Evolutionary conservation across 2,329 filamentous ascomycete genomes (phyloP).

Genomic region (Exserohilum rostratum): DNA sequence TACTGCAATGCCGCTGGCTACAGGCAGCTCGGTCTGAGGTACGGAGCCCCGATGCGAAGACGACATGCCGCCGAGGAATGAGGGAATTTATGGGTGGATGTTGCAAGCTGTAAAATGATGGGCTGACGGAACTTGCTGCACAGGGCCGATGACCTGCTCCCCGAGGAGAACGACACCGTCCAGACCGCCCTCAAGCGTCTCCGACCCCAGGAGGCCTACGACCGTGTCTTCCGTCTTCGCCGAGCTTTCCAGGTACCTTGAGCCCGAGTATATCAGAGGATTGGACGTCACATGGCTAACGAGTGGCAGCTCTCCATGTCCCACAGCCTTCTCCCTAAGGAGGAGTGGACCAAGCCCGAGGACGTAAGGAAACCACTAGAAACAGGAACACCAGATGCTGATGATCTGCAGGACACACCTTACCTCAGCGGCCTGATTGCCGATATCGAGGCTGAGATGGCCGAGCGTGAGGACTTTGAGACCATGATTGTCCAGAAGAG

Average conservation of each 20-base stretch:
- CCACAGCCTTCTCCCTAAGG: conserved; percentile 67
- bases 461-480: conserved; percentile 73
- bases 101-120: conserved; percentile 23
- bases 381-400: conserved; percentile 11
- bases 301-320: conserved; percentile 65
- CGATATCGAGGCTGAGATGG: conserved; percentile 70
- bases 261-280: neutral
- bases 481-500: conserved; percentile 63
- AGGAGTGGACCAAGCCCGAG: conserved; percentile 71
- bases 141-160: conserved; percentile 93
- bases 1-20: conserved; percentile 90
- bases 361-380: conserved; percentile 57
- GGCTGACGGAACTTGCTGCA: conserved; percentile 39
- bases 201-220: conserved; percentile 86
- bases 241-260: conserved; percentile 81
- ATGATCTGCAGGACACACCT: conserved; percentile 61
- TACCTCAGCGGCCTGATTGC: conserved; percentile 72
- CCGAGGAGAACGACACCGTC: conserved; percentile 87
- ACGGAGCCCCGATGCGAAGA: conserved; percentile 45
- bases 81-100: neutral
- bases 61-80: neutral
- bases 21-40: conserved; percentile 90
- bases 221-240: conserved; percentile 96
- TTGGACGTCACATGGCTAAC: conserved; percentile 19
- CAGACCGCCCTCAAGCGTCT: conserved; percentile 90